These are phyloP conservation scores for Lasiodiplodia theobromae DNA, from an alignment of 2,329 filamentous ascomycete genomes.

Conservation along the genomic window DNA sequence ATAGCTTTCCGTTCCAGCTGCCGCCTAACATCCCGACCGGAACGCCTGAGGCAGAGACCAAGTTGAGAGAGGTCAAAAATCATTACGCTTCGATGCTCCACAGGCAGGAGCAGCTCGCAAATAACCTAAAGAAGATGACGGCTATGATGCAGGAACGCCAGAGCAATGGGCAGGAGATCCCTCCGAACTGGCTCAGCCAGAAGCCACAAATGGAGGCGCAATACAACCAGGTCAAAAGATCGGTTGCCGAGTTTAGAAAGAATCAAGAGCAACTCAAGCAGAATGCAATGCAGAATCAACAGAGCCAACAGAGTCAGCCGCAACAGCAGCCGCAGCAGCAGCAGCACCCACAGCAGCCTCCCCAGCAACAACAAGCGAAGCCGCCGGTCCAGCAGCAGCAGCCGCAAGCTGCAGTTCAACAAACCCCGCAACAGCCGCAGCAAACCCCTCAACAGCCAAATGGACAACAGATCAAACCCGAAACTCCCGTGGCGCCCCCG, in stretches of 20 bases:
- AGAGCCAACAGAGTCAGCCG: slow-evolving; percentile 36
- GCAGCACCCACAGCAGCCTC: slow-evolving; percentile 23
- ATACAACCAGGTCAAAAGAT: slow-evolving; percentile 40
- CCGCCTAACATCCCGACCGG: slow-evolving; percentile 41
- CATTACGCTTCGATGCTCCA: slow-evolving; percentile 45
- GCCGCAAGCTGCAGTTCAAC: slow-evolving; percentile 23
- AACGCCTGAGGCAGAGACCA: slow-evolving; percentile 45
- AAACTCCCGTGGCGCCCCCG: background rate
- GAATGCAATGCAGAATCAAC: slow-evolving; percentile 1
- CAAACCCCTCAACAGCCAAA: slow-evolving; percentile 37
- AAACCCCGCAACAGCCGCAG: slow-evolving; percentile 33
- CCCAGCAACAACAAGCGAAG: slow-evolving; percentile 25
- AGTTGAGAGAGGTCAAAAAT: slow-evolving; percentile 45
- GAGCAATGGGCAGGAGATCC: slow-evolving; percentile 43
- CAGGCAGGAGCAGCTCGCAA: slow-evolving; percentile 41
- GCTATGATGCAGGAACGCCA: slow-evolving; percentile 43
- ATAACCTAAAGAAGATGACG: slow-evolving; percentile 38
- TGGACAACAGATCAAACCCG: slow-evolving; percentile 35
- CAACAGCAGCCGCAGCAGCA: slow-evolving; percentile 32
- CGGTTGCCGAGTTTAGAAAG: slow-evolving; percentile 45
- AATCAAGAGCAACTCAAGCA: slow-evolving; percentile 44
- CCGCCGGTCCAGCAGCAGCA: slow-evolving; percentile 25
- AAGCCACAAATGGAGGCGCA: slow-evolving; percentile 42
- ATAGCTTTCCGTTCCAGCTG: slow-evolving; percentile 43
- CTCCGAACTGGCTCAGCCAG: slow-evolving; percentile 39